A percentile compares a stretch with the other conserved stretches of the same genome.
Evolutionary conservation across 257 asterid species (phyloP).

Genomic region (Przewalskia tangutica): DNA sequence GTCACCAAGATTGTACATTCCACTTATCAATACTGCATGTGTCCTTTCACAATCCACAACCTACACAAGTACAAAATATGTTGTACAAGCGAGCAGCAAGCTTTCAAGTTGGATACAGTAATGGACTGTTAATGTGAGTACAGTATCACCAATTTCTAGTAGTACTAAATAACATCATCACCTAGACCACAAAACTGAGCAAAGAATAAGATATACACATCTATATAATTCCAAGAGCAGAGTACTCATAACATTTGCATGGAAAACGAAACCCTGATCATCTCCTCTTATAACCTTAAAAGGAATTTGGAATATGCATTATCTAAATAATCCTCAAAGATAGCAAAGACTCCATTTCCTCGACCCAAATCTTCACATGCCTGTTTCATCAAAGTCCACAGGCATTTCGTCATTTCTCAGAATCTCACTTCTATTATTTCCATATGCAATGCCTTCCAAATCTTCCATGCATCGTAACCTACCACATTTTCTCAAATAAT

Average conservation of each 20-base stretch:
- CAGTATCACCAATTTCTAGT: background rate
- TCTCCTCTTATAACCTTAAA: background rate
- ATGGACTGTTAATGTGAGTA: background rate
- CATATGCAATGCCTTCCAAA: background rate
- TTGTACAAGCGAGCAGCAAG: background rate
- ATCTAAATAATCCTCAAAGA: background rate
- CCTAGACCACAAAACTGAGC: background rate
- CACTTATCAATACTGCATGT: background rate
- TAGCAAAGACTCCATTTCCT: background rate
- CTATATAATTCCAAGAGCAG: background rate
- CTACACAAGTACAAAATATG: background rate
- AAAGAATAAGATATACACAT: background rate
- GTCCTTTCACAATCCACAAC: background rate
- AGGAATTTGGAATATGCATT: background rate
- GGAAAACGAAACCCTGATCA: background rate
- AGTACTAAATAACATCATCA: background rate
- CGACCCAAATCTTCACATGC: background rate
- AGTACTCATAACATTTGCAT: background rate
- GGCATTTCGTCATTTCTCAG: background rate
- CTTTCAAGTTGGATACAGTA: background rate
- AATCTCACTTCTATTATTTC: background rate
- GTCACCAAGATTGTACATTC: background rate
- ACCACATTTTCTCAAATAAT: background rate
- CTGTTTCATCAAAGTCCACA: background rate
- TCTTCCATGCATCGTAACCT: background rate